A percentile compares a stretch with the other conserved stretches of the same genome.
These are phyloP conservation scores for Lasiodiplodia sp. DNA, from an alignment of 2,329 filamentous ascomycete species.

Conservation along the genomic window DNA sequence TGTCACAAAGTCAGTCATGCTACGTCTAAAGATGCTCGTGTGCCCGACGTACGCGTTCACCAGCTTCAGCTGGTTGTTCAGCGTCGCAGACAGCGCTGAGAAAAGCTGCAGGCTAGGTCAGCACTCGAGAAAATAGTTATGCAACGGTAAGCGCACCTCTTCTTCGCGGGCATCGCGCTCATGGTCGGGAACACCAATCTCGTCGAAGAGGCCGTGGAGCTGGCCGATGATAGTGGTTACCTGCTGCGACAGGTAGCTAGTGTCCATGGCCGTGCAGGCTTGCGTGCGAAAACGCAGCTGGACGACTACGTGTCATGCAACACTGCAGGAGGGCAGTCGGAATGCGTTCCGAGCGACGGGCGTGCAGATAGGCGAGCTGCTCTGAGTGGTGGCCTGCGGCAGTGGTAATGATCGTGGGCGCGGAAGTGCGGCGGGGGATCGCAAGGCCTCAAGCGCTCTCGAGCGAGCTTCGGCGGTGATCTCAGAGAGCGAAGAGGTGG, in stretches of 20 bases:
- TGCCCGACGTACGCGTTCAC: constrained; percentile 68
- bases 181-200: constrained; percentile 93
- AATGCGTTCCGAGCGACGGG: constrained; percentile 5
- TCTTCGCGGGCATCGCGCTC: constrained; percentile 89
- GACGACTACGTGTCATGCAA: constrained; percentile 23
- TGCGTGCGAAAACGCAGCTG: constrained; percentile 9
- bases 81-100: constrained; percentile 85
- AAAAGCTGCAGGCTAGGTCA: constrained; percentile 71
- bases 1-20: constrained; percentile 38
- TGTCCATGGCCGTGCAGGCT: constrained; percentile 70
- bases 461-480: neutral
- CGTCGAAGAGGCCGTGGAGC: constrained; percentile 93
- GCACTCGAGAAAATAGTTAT: constrained; percentile 28
- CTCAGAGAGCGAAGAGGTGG: constrained; percentile 12
- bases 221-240: constrained; percentile 93
- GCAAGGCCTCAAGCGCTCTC: neutral
- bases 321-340: constrained; percentile 15
- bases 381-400: neutral
- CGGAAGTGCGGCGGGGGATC: neutral
- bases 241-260: constrained; percentile 91
- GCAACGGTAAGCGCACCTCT: constrained; percentile 67
- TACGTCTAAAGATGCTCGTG: neutral
- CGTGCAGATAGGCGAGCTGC: constrained; percentile 19
- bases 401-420: constrained; percentile 16
- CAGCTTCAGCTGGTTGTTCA: constrained; percentile 86